These are phyloP conservation scores for Clarkia xantiana DNA, from an alignment of 345 rosid genomes.

Conservation along the genomic window DNA sequence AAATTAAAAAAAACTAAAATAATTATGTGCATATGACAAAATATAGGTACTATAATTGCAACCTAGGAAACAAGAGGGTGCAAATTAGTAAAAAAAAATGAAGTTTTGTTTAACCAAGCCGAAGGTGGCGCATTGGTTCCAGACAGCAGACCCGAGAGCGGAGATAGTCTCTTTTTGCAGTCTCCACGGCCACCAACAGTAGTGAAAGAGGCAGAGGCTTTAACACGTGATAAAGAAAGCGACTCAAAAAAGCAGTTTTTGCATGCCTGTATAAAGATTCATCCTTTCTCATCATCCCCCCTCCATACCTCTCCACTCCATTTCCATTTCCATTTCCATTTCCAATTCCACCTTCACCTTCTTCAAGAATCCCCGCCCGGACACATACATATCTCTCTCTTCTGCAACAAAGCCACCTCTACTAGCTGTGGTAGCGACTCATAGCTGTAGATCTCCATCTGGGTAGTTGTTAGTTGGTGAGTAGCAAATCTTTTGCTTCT, in stretches of 20 bases:
- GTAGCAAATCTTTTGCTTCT: neutral
- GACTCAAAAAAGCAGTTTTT: constrained; percentile 43
- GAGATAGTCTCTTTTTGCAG: constrained; percentile 6
- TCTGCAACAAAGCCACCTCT: constrained; percentile 10
- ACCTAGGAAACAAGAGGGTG: too few relatives aligned
- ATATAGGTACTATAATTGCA: too few relatives aligned
- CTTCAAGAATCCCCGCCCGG: constrained; percentile 4
- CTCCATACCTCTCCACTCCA: constrained; percentile 26
- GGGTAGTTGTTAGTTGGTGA: neutral
- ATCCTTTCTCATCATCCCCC: constrained; percentile 22
- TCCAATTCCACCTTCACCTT: neutral
- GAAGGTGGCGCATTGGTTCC: constrained; percentile 35
- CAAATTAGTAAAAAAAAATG: too few relatives aligned
- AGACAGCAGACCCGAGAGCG: constrained; percentile 16
- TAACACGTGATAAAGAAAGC: constrained; percentile 96
- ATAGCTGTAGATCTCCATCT: neutral
- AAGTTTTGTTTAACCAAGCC: neutral
- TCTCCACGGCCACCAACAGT: constrained; percentile 9
- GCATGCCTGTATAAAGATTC: constrained; percentile 91
- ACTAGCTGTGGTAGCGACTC: neutral
- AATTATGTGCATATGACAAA: too few relatives aligned
- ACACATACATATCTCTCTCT: constrained; percentile 5
- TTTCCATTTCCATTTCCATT: constrained; percentile 7
- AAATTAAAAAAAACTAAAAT: too few relatives aligned
- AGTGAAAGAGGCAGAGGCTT: constrained; percentile 15